Base-by-base conservation (phyloP, 768 basidiomycete species). In the Phaffia australis region DNA sequence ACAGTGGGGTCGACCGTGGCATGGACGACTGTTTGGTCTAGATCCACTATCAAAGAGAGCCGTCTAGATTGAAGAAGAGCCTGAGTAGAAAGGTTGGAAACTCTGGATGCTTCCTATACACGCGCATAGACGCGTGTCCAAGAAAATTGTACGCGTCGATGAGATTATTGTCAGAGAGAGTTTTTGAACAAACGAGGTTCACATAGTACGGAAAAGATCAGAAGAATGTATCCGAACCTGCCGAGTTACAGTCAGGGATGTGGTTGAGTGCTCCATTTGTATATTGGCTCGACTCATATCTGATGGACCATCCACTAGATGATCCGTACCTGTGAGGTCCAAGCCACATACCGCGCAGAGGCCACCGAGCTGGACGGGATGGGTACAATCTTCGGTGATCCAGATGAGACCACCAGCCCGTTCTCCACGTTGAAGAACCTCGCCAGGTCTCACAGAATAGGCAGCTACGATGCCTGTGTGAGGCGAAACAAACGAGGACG, bases 1-100 rank as follows among this genome's bases (percentile, higher is more conserved):
- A 98, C 90, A 0, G 95, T 98, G 5, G 95, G 94, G 77, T 99
- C 95, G 29, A 97, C 93, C 0, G 94, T 97, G 9, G 95, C 94
- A 73, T 99, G 95, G 3, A 99, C 89, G 75, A 98, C 92, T 16
- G 95, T 99, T 76, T 99, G 95, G 78, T 99, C 95, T 46, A 99
- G 83, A 79, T 99, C 95, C 72, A 99, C 94, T 71, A 99, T 97
- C 59, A 99, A 85, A 46, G 89, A 90, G 42, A 99, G 84, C 75
- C 85, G 90, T 63, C 85, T 82, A 5, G 82, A 79, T 64, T 82
- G 81, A 72, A 89, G 81, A 47, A 99, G 83, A 71, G 85, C 85
- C 1, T 85, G 79, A 0, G 89, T 86, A 1, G 87, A 88, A 73
- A 90, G 86, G 49, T 81, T 81, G 75, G 94, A 92, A 69, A 97